Conservation (phyloP, 2,329 filamentous ascomycete species). For the Claviceps monticola region DNA sequence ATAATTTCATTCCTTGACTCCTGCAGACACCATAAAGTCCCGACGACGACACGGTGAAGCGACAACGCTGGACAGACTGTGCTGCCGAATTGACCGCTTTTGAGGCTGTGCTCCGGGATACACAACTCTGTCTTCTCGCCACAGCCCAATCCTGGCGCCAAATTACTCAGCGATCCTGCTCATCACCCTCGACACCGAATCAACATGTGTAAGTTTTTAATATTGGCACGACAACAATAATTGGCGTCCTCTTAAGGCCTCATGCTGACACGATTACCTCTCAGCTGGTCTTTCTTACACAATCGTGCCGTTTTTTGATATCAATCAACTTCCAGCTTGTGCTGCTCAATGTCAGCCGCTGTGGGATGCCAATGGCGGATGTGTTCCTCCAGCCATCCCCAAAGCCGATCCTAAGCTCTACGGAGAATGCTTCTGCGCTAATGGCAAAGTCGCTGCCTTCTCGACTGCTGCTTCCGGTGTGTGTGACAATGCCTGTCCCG, state of each 20-base stretch:
- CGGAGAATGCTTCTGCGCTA: slow-evolving; percentile 61
- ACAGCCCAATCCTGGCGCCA: not conserved
- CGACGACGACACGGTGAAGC: not conserved
- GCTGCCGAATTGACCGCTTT: not conserved
- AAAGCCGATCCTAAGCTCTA: slow-evolving; percentile 38
- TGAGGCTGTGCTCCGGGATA: slow-evolving; percentile 1
- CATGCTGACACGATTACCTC: not conserved
- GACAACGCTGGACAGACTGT: not conserved
- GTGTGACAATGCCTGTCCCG: slow-evolving; percentile 46
- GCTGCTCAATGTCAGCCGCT: slow-evolving; percentile 45
- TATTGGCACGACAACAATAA: not conserved
- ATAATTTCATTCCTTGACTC: not conserved
- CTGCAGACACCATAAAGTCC: not conserved
- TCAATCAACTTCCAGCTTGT: slow-evolving; percentile 42
- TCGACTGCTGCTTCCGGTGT: slow-evolving; percentile 38
- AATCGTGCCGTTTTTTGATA: slow-evolving; percentile 38
- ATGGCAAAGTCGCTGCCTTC: slow-evolving; percentile 43
- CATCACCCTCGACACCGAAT: not conserved
- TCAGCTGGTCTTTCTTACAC: slow-evolving; percentile 24
- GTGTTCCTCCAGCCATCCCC: slow-evolving; percentile 44
- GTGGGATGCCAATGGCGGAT: slow-evolving; percentile 57
- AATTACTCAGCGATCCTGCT: not conserved
- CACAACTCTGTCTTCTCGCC: not conserved
- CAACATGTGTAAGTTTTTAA: not conserved
- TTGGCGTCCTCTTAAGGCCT: not conserved